These are phyloP conservation scores for Leptomonas pyrrhocoris DNA, from an alignment of 208 protist species.

Conservation along the genomic window DNA sequence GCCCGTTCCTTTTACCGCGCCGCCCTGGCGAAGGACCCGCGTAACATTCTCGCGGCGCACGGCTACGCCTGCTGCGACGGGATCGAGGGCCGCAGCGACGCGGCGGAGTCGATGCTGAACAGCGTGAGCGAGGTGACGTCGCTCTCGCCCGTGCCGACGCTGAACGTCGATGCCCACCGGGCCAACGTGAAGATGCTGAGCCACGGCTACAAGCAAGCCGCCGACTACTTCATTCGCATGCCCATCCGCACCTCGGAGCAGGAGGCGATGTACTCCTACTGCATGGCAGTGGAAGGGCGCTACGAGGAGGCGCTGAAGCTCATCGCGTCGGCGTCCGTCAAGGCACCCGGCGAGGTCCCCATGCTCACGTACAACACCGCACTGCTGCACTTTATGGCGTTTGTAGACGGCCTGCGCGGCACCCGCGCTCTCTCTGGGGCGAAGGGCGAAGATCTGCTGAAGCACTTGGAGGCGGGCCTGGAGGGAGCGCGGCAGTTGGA, in stretches of 20 bases:
- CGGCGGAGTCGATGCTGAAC: slow-evolving; percentile 71
- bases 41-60: slow-evolving; percentile 83
- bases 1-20: slow-evolving; percentile 58
- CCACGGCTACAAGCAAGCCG: slow-evolving; percentile 77
- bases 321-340: slow-evolving; percentile 38
- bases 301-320: slow-evolving; percentile 68
- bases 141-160: slow-evolving; percentile 56
- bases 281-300: slow-evolving; percentile 57
- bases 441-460: slow-evolving; percentile 46
- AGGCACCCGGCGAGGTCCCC: slow-evolving; percentile 28
- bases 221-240: slow-evolving; percentile 68
- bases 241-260: slow-evolving; percentile 48
- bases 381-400: slow-evolving; percentile 73
- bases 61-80: slow-evolving; percentile 85
- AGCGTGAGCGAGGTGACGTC: slow-evolving; percentile 69
- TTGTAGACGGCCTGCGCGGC: slow-evolving; percentile 46
- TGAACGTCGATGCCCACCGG: slow-evolving; percentile 60
- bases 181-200: slow-evolving; percentile 79
- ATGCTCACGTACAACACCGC: slow-evolving; percentile 78
- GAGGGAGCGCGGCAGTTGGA: slow-evolving; percentile 40
- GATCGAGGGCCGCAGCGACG: slow-evolving; percentile 59
- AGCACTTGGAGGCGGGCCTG: slow-evolving; percentile 46
- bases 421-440: slow-evolving; percentile 41
- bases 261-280: slow-evolving; percentile 73
- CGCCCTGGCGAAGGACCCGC: slow-evolving; percentile 59